Conservation (phyloP, 108 stramenopile genomes). For the Ochromonas danica region DNA sequence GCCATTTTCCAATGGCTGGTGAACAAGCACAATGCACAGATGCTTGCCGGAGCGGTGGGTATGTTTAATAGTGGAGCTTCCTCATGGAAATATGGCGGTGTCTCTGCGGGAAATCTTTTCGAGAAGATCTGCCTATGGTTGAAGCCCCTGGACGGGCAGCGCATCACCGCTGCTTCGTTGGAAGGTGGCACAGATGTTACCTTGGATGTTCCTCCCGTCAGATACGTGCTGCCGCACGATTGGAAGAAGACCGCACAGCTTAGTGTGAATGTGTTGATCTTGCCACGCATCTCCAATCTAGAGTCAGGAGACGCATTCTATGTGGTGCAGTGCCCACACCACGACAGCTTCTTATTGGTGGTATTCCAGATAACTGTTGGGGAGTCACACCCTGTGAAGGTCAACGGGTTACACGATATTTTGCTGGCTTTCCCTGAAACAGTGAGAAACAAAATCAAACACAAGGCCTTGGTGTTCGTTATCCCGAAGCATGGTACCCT, state of each 20-base stretch:
- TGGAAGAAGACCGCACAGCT: slow-evolving; percentile 1
- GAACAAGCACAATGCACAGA: background rate
- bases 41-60: background rate
- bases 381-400: background rate
- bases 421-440: background rate
- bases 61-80: background rate
- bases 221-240: background rate
- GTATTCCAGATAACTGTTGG: background rate
- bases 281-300: background rate
- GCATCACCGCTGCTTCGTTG: background rate
- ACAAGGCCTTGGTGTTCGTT: background rate
- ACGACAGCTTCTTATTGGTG: background rate
- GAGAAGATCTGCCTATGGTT: background rate
- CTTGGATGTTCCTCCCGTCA: background rate
- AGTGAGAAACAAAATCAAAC: background rate
- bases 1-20: background rate
- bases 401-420: background rate
- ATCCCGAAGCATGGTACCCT: background rate
- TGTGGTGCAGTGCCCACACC: background rate
- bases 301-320: background rate
- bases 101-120: background rate
- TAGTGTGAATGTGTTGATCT: background rate
- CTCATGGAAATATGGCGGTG: background rate
- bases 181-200: background rate
- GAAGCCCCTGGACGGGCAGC: background rate